phyloP scores from a whole-genome alignment of 805 yeast species.

The Kodamaea kaohsiungensis region DNA sequence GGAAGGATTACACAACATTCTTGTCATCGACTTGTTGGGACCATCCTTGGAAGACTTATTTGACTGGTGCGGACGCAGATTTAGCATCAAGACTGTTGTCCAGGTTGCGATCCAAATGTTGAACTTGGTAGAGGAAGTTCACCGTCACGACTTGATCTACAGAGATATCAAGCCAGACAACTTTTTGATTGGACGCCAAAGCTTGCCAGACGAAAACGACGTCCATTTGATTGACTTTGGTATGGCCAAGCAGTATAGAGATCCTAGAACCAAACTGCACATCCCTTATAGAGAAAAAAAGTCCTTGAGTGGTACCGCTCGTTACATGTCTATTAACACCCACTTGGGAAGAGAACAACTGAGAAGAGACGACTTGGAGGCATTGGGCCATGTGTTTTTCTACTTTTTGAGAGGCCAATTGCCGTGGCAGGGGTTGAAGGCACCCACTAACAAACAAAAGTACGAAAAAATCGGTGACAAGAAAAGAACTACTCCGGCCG shows the following conservation, averaged over 20 bases:
- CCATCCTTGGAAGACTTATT: conserved; percentile 82
- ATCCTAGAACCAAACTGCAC: conserved; percentile 76
- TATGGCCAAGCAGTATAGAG: conserved; percentile 84
- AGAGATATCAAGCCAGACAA: conserved; percentile 86
- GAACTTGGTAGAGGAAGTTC: conserved; percentile 67
- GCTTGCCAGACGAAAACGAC: conserved; percentile 59
- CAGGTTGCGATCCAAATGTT: conserved; percentile 80
- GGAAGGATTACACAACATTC: conserved; percentile 77
- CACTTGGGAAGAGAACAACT: conserved; percentile 84
- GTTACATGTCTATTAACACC: conserved; percentile 88
- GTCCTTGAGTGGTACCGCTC: conserved; percentile 80
- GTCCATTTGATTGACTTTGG: conserved; percentile 82
- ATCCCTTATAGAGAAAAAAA: conserved; percentile 81
- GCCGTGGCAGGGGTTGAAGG: conserved; percentile 91
- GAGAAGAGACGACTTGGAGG: conserved; percentile 80
- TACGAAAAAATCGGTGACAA: conserved; percentile 84
- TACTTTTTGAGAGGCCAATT: conserved; percentile 76
- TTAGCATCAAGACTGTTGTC: conserved; percentile 70
- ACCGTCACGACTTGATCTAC: conserved; percentile 73
- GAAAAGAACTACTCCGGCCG: conserved; percentile 67
- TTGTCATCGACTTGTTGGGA: conserved; percentile 75
- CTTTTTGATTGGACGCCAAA: conserved; percentile 68
- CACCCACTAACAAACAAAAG: conserved; percentile 80
- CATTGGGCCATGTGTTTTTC: conserved; percentile 79
- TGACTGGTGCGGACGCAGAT: conserved; percentile 85